Conservation (phyloP, 108 stramenopile genomes). For the Heterococcus sp. region DNA sequence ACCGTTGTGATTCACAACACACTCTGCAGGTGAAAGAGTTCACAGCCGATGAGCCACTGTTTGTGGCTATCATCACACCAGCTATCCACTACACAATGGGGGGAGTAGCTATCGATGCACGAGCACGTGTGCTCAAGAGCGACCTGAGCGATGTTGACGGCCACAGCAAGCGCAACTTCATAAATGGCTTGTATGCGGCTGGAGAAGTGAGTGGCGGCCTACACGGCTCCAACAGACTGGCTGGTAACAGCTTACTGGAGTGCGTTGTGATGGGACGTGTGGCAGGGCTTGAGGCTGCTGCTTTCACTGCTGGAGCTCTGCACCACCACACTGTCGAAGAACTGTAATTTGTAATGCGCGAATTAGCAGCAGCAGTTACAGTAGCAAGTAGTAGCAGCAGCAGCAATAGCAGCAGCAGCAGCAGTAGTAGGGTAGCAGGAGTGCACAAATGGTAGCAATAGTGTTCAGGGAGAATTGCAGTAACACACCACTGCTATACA, state of each 20-base stretch:
- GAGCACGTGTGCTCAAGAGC: not conserved
- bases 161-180: not conserved
- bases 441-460: no score
- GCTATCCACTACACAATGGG: not conserved
- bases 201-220: conserved; percentile 61
- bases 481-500: no score
- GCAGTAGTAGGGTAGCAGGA: no score
- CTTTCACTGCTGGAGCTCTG: not conserved
- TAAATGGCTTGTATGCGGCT: conserved; percentile 40
- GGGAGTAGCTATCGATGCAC: not conserved
- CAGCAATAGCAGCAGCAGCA: no score
- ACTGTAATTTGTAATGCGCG: not conserved
- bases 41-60: conserved; percentile 2
- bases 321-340: not conserved
- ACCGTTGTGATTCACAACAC: no score
- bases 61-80: not conserved
- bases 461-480: no score
- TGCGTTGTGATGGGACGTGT: conserved; percentile 81
- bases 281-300: conserved; percentile 61
- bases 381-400: not conserved
- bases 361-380: not conserved
- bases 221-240: conserved; percentile 64
- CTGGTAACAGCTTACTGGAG: conserved; percentile 80
- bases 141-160: conserved; percentile 39
- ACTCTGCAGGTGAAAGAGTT: conserved; percentile 8